Conservation (phyloP, 1,284 basidiomycete species). For the Gomphus sp. region DNA sequence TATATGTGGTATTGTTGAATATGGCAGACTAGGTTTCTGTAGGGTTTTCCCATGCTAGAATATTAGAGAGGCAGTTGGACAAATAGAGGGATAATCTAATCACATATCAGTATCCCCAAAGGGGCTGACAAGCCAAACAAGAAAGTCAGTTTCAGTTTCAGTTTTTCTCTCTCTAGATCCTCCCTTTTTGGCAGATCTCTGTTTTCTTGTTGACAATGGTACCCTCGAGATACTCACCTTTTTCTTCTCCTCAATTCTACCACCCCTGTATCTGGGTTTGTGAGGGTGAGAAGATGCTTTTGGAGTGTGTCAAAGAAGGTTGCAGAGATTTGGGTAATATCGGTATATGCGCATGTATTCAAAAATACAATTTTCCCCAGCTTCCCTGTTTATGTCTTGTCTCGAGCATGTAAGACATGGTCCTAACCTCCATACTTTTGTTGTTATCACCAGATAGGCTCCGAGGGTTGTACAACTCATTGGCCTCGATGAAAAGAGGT, state of each 20-base stretch:
- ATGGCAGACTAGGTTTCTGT: too few species aligned
- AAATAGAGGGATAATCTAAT: too few species aligned
- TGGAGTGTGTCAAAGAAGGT: conserved; percentile 83
- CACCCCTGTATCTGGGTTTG: conserved; percentile 97
- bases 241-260: conserved; percentile 52
- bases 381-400: background rate
- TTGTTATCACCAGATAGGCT: background rate
- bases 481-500: too few species aligned
- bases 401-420: background rate
- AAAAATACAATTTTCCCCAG: background rate
- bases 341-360: conserved; percentile 20
- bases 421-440: background rate
- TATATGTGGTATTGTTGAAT: too few species aligned
- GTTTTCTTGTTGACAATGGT: too few species aligned
- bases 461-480: background rate
- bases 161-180: too few species aligned
- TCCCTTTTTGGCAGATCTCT: too few species aligned
- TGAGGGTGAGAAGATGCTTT: conserved; percentile 95
- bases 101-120: conserved; percentile 92
- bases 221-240: conserved; percentile 5
- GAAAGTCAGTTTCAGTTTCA: conserved; percentile 53
- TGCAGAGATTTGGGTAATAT: conserved; percentile 85
- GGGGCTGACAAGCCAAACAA: conserved; percentile 95
- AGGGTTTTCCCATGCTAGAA: too few species aligned
- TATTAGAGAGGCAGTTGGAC: too few species aligned